These are phyloP conservation scores for Didymella pomorum DNA, from an alignment of 2,329 filamentous ascomycete species.

Conservation along the genomic window DNA sequence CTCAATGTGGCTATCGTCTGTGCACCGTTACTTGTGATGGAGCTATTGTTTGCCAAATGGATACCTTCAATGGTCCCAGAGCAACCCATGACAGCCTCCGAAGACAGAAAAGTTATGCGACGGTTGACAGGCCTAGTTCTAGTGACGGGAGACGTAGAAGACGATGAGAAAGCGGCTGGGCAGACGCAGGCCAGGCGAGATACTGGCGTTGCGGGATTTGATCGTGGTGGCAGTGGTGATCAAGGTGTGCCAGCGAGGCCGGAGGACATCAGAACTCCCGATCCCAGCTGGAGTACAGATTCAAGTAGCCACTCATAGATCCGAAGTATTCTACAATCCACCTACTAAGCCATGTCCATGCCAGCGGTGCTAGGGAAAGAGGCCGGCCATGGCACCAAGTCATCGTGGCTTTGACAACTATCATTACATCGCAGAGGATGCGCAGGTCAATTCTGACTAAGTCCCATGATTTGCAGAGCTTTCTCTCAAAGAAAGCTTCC, in stretches of 20 bases:
- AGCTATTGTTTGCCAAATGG: slow-evolving; percentile 50
- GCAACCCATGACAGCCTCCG: slow-evolving; percentile 25
- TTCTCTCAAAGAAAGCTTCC: too few relatives aligned
- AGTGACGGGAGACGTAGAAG: not conserved
- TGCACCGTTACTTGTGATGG: slow-evolving; percentile 55
- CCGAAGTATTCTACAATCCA: not conserved
- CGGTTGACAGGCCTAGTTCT: slow-evolving; percentile 23
- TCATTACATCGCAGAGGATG: too few relatives aligned
- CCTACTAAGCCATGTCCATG: too few relatives aligned
- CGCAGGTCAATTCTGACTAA: too few relatives aligned
- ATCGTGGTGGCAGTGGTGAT: not conserved
- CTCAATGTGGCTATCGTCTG: slow-evolving; percentile 56
- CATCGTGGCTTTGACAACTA: too few relatives aligned
- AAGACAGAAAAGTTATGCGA: slow-evolving; percentile 24
- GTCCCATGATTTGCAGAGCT: too few relatives aligned
- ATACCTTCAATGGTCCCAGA: slow-evolving; percentile 44
- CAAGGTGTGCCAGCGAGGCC: not conserved
- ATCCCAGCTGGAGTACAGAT: not conserved
- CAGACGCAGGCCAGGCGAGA: not conserved
- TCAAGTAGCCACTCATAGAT: not conserved
- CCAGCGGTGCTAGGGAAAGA: too few relatives aligned
- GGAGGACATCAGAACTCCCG: not conserved
- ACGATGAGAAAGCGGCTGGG: not conserved
- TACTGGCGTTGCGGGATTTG: not conserved
- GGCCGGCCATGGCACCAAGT: too few relatives aligned